phyloP scores from a whole-genome alignment of 164 flowering plant species.

The Stephania cephalantha region DNA sequence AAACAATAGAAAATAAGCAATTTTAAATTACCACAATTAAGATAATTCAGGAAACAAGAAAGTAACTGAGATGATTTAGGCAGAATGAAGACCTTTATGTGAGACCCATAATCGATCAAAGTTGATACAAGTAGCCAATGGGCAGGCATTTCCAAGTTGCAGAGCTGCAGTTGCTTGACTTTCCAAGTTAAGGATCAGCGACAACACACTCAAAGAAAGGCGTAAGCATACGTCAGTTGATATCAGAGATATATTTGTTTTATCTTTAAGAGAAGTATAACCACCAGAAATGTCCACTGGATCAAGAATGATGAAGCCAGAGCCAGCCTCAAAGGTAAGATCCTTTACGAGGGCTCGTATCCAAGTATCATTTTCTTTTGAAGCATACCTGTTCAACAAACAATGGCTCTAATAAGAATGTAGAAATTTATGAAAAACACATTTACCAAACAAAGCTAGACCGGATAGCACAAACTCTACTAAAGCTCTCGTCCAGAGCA shows the following conservation, averaged over 20 bases:
- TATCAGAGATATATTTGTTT: conserved; percentile 70
- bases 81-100: conserved; percentile 47
- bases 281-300: conserved; percentile 92
- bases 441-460: background rate
- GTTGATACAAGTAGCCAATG: conserved; percentile 71
- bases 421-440: background rate
- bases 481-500: too few relatives aligned
- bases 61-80: background rate
- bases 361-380: conserved; percentile 92
- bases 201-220: conserved; percentile 76
- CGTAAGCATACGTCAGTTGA: conserved; percentile 74
- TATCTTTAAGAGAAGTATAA: conserved; percentile 86
- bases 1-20: background rate
- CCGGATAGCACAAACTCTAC: too few relatives aligned
- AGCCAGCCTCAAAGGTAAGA: conserved; percentile 89
- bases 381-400: conserved; percentile 70
- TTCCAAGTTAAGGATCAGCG: conserved; percentile 79
- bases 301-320: conserved; percentile 87
- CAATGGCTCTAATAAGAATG: background rate
- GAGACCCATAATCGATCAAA: conserved; percentile 86
- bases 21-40: background rate
- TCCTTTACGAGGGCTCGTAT: conserved; percentile 80
- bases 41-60: background rate
- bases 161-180: conserved; percentile 69
- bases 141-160: conserved; percentile 72